phyloP scores from a whole-genome alignment of 176 grass and related monocot species.

The Carex pumila region DNA sequence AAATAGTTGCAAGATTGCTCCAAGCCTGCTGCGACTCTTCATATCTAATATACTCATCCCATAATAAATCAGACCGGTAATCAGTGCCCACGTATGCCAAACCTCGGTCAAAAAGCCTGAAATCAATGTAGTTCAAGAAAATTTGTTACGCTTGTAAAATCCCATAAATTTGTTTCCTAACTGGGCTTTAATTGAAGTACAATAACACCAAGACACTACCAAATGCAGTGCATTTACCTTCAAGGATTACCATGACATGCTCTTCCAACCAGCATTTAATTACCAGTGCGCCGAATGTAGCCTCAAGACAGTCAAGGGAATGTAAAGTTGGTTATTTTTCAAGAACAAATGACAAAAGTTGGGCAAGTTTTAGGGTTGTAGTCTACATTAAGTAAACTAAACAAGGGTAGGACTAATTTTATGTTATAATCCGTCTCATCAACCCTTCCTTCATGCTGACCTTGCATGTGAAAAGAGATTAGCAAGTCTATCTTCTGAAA shows the following conservation, averaged over 20 bases:
- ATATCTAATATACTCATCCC: constrained; percentile 99
- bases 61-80: constrained; percentile 76
- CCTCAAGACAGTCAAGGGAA: constrained; percentile 22
- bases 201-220: not conserved
- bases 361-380: not conserved
- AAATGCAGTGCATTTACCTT: constrained; percentile 25
- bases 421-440: constrained; percentile 27
- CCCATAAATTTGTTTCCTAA: constrained; percentile 12
- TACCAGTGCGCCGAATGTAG: constrained; percentile 24
- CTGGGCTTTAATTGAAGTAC: constrained; percentile 1
- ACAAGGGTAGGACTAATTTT: constrained; percentile 12
- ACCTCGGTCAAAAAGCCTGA: constrained; percentile 88
- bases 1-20: constrained; percentile 82
- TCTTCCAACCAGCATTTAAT: constrained; percentile 25
- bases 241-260: constrained; percentile 10
- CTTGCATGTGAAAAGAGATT: constrained; percentile 14
- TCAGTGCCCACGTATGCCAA: constrained; percentile 97
- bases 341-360: not conserved
- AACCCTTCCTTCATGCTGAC: constrained; percentile 19
- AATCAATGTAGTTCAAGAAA: constrained; percentile 10
- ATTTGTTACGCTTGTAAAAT: constrained; percentile 12
- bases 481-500: constrained; percentile 12
- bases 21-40: constrained; percentile 96
- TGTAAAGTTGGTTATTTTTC: constrained; percentile 6
- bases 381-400: not conserved